A percentile compares a stretch with the other conserved stretches of the same genome.
These are phyloP conservation scores for Ormosia semicastrata DNA, from an alignment of 306 rosid species.

Conservation along the genomic window DNA sequence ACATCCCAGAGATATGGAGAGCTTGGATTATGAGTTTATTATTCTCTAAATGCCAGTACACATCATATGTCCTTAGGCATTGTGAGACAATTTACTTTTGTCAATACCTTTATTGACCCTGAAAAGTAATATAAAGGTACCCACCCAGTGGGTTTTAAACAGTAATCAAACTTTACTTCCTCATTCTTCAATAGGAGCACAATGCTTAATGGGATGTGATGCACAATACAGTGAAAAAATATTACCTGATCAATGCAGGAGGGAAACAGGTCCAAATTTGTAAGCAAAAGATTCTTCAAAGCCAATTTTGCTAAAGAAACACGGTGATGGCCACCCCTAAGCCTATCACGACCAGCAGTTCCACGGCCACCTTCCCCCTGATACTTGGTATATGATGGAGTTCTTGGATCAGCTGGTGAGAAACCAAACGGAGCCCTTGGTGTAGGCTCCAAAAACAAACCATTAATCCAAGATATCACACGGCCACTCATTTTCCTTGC, in stretches of 20 bases:
- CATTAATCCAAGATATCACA: conserved; percentile 91
- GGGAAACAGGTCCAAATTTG: conserved; percentile 96
- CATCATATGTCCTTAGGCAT: background rate
- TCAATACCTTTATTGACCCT: background rate
- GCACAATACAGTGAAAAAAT: conserved; percentile 12
- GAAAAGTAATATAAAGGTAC: background rate
- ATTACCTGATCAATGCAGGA: conserved; percentile 97
- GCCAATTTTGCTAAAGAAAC: conserved; percentile 90
- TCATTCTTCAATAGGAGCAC: conserved; percentile 1
- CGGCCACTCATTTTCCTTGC: conserved; percentile 99
- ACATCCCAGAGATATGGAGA: background rate
- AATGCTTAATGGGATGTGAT: background rate
- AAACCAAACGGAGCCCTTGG: conserved; percentile 98
- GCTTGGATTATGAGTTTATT: background rate
- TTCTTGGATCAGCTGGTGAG: conserved; percentile 98
- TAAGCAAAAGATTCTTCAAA: conserved; percentile 84
- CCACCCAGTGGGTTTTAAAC: conserved; percentile 11
- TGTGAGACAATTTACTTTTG: background rate
- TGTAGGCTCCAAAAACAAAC: conserved; percentile 89
- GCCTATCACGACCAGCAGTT: conserved; percentile 88
- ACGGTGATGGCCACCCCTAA: conserved; percentile 83
- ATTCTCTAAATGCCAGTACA: background rate
- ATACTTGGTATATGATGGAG: conserved; percentile 90
- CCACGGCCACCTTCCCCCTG: conserved; percentile 87
- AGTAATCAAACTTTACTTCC: conserved; percentile 1